A percentile compares a stretch with the other conserved stretches of the same genome.
These are phyloP conservation scores for Pachysandra terminalis DNA, from an alignment of 164 flowering plant species.

Conservation along the genomic window DNA sequence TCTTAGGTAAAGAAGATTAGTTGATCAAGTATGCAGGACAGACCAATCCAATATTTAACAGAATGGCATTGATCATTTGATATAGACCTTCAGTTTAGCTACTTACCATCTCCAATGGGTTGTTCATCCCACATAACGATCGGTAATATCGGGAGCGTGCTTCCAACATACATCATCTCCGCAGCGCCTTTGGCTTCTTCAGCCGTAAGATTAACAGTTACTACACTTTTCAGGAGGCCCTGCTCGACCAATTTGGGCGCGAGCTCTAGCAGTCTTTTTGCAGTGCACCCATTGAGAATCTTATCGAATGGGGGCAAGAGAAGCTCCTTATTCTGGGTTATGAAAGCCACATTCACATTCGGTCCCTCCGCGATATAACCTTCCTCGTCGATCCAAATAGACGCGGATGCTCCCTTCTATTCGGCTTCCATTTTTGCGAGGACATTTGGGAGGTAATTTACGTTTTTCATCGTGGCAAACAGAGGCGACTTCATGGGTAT, in stretches of 20 bases:
- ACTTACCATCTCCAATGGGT: constrained; percentile 78
- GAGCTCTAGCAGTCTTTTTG: constrained; percentile 63
- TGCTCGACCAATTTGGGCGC: constrained; percentile 69
- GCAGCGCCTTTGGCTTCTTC: constrained; percentile 67
- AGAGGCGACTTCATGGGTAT: constrained; percentile 73
- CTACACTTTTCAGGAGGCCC: constrained; percentile 53
- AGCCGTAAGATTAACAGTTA: constrained; percentile 40
- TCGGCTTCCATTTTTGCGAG: constrained; percentile 81
- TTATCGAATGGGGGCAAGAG: constrained; percentile 71
- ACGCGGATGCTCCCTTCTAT: constrained; percentile 66
- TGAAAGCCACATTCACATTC: constrained; percentile 79
- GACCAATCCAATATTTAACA: no score
- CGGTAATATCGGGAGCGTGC: constrained; percentile 78
- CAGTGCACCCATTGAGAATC: constrained; percentile 82
- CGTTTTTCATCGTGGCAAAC: constrained; percentile 84
- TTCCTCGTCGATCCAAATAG: constrained; percentile 84
- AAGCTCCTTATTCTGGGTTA: constrained; percentile 67
- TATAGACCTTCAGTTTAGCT: background rate
- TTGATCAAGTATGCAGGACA: background rate
- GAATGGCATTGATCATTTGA: background rate
- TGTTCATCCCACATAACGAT: constrained; percentile 73
- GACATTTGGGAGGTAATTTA: constrained; percentile 87
- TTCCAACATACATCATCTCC: constrained; percentile 87
- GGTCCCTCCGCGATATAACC: constrained; percentile 92
- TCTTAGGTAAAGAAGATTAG: no score